Conservation (phyloP, 2,329 filamentous ascomycete species). For the Fusarium sp. region DNA sequence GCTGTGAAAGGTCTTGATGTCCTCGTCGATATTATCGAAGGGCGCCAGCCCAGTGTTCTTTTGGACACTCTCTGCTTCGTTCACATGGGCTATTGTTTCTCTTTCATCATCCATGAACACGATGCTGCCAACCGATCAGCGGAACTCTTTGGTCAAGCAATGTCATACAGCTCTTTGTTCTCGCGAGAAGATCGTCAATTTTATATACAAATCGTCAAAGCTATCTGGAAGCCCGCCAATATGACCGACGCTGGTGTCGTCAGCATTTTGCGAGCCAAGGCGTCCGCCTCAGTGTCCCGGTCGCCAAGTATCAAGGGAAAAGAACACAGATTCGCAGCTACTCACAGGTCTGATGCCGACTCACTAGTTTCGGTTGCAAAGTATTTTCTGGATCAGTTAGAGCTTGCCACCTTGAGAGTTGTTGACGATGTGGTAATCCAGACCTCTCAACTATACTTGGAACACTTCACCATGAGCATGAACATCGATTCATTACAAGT, state of each 20-base stretch:
- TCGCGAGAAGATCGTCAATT: slow-evolving; percentile 49
- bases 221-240: slow-evolving; percentile 61
- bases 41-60: slow-evolving; percentile 52
- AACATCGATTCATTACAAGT: slow-evolving; percentile 49
- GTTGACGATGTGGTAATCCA: slow-evolving; percentile 47
- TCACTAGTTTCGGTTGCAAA: slow-evolving; percentile 55
- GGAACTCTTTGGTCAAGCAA: slow-evolving; percentile 59
- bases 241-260: slow-evolving; percentile 48
- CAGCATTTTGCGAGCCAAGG: slow-evolving; percentile 42
- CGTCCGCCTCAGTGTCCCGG: slow-evolving; percentile 28
- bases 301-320: slow-evolving; percentile 57
- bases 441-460: slow-evolving; percentile 55
- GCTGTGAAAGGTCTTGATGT: slow-evolving; percentile 56
- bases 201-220: slow-evolving; percentile 58
- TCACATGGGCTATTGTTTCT: slow-evolving; percentile 64
- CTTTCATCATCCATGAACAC: slow-evolving; percentile 58
- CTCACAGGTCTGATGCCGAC: slow-evolving; percentile 47
- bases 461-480: slow-evolving; percentile 51
- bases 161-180: slow-evolving; percentile 58
- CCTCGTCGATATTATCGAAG: slow-evolving; percentile 55
- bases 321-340: slow-evolving; percentile 51
- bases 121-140: slow-evolving; percentile 51
- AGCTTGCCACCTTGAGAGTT: slow-evolving; percentile 55
- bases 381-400: slow-evolving; percentile 65
- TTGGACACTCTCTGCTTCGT: slow-evolving; percentile 62